These are phyloP conservation scores for Fusarium sp. DNA, from an alignment of 2,329 filamentous ascomycete genomes.

Conservation along the genomic window DNA sequence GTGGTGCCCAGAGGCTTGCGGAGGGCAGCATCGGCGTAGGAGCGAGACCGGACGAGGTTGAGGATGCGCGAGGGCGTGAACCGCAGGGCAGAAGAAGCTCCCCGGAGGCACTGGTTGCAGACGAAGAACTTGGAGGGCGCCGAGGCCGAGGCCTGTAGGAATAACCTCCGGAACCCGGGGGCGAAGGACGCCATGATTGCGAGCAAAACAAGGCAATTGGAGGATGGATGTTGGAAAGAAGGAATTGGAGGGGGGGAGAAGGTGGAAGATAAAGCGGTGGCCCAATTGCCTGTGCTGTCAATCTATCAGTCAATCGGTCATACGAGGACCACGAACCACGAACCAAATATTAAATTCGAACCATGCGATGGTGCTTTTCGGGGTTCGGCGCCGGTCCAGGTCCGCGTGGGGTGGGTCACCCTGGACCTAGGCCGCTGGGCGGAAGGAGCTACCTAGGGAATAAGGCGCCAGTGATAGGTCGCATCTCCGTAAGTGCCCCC, in stretches of 20 bases:
- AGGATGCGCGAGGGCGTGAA: slow-evolving; percentile 51
- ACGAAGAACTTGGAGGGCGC: slow-evolving; percentile 51
- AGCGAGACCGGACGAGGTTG: slow-evolving; percentile 51
- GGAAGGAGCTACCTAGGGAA: slow-evolving; percentile 12
- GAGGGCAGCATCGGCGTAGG: slow-evolving; percentile 49
- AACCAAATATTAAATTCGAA: slow-evolving; percentile 29
- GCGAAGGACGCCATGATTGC: slow-evolving; percentile 53
- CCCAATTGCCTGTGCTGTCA: slow-evolving; percentile 1
- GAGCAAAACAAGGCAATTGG: slow-evolving; percentile 27
- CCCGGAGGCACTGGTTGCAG: slow-evolving; percentile 60
- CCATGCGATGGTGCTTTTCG: slow-evolving; percentile 34
- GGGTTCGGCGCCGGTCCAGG: slow-evolving; percentile 29
- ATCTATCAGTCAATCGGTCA: slow-evolving; percentile 29
- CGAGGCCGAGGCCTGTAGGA: slow-evolving; percentile 47
- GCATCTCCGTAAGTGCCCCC: slow-evolving; percentile 24
- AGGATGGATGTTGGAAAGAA: background rate
- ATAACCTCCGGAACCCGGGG: slow-evolving; percentile 53
- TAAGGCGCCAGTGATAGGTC: slow-evolving; percentile 46
- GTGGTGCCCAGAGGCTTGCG: slow-evolving; percentile 42
- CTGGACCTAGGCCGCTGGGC: background rate
- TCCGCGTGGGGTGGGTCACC: slow-evolving; percentile 13
- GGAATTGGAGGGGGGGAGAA: slow-evolving; percentile 2
- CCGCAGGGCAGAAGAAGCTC: slow-evolving; percentile 36
- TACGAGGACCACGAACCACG: slow-evolving; percentile 22
- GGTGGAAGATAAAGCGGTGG: background rate